Evolutionary conservation across 768 basidiomycete genomes (phyloP), one percentile per base, ranked within the genome.

Genomic region (Psilocybe cyanescens): DNA sequence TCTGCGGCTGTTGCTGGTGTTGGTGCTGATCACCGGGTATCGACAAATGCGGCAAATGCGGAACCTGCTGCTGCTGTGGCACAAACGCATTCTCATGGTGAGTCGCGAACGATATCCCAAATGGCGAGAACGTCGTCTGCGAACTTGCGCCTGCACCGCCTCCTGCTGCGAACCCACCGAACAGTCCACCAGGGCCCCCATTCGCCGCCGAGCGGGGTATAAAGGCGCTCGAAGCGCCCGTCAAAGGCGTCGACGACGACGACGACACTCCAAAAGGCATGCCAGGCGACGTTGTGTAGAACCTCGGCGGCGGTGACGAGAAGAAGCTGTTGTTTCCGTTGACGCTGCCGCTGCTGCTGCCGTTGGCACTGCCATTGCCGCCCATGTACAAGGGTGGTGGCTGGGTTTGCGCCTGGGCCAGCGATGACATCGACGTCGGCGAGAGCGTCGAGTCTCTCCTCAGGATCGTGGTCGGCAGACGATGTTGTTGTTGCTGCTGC

Each of bases 271-370:
- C 54, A 68, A 66, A 2, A 3, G 76, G 67, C 19, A 24, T 24
- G 24, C 24, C 24, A 24, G 78, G 74, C 44, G 79, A 77, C 35
- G 77, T 74, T 48, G 75, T 73, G 63, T 78, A 79, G 65, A 82
- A 81, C 55, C 81, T 76, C 17, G 82, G 81, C 48, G 81, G 80
- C 14, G 80, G 78, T 31, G 80, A 80, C 30, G 77, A 75, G 59
- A 81, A 71, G 58, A 76, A 76, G 61, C 71, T 76, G 57, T 61
- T 69, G 73, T 54, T 64, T 46, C 57, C 60, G 57, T 51, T 65
- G 49, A 50, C 58, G 41, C 55, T 58, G 51, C 39, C 45, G 17
- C 30, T 19, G 19, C 37, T 16, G 46, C 45, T 24, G 8, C 55
- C 46, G 17, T 17, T 37, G 57, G n/a, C 39, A 29, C 41, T 46